phyloP scores from a whole-genome alignment of 2,329 filamentous ascomycete genomes.

The Xylariaceae sp. region DNA sequence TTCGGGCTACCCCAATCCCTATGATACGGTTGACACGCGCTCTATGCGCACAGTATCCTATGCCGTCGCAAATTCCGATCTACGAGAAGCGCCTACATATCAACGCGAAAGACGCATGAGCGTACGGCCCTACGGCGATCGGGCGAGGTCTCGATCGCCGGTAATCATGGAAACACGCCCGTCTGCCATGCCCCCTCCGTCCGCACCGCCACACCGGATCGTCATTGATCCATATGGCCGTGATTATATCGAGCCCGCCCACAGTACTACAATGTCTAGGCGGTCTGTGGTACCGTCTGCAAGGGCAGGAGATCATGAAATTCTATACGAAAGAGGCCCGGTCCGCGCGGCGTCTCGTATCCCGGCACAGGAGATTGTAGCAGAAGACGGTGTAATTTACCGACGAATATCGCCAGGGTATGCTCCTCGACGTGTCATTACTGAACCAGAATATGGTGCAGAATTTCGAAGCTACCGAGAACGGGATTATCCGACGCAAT shows the following conservation, averaged over 20 bases:
- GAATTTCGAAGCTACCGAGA: conserved; percentile 54
- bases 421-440: conserved; percentile 54
- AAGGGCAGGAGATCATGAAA: conserved; percentile 46
- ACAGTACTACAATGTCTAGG: conserved; percentile 39
- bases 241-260: conserved; percentile 62
- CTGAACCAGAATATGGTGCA: conserved; percentile 56
- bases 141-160: conserved; percentile 47
- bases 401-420: conserved; percentile 48
- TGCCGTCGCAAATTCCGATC: conserved; percentile 39
- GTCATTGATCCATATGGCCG: conserved; percentile 80
- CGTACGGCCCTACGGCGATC: conserved; percentile 46
- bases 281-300: conserved; percentile 49
- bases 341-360: conserved; percentile 50
- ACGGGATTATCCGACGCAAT: conserved; percentile 55
- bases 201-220: conserved; percentile 59
- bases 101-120: conserved; percentile 47
- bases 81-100: conserved; percentile 40
- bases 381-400: conserved; percentile 50
- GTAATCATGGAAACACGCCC: conserved; percentile 42
- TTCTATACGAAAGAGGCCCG: conserved; percentile 62
- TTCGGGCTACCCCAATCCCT: conserved; percentile 36
- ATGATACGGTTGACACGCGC: conserved; percentile 37
- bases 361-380: conserved; percentile 43
- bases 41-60: conserved; percentile 41
- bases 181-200: conserved; percentile 47